Evolutionary conservation across 2,329 filamentous ascomycete species (phyloP), one percentile per base, ranked within the genome.

Genomic region (Pseudogymnoascus sp.): DNA sequence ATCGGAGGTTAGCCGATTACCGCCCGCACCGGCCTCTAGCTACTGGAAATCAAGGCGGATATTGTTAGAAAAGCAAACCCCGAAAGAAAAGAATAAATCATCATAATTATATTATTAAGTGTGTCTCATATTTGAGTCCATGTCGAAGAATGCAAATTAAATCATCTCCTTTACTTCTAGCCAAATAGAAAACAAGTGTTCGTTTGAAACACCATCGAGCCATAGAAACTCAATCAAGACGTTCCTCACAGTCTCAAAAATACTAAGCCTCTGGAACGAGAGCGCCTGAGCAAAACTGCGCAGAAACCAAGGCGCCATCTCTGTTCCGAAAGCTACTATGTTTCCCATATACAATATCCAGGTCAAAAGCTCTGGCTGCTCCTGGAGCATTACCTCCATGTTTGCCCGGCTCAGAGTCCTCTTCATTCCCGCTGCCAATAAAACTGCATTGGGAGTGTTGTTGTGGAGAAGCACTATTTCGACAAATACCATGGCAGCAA

Each of bases 281-380:
- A 61, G 12, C 5, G 22, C 60, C 22, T n/a, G 60, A 12, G 22
- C 38, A 61, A 61, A 61, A 6, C 19, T 31, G 33, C 22, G 26
- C n/a, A n/a, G 28, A 33, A 61, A 61, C 35, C 35, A 61, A 50
- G 60, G 22, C 3, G 22, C 38, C 35, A 61, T 19, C 4, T 61
- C 60, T 6, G 60, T 61, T 6, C 31, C 31, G 11, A 11, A 6
- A 12, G 60, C 60, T 16, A n/a, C 38, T n/a, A 61, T 33, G 33
- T 46, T 61, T 5, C 60, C 60, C 37, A 61, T 61, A 26, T 41
- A 61, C 28, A 61, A 28, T 26, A 61, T 61, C 60, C 60, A 61
- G n/a, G 24, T 37, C 22, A 61, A 3, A 4, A 61, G 38, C 38
- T 50, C 60, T 6, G 60, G 14, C 11, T 26, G n/a, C 16, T 26